Conservation (phyloP, 208 protist genomes). For the Leishmania turanica region DNA sequence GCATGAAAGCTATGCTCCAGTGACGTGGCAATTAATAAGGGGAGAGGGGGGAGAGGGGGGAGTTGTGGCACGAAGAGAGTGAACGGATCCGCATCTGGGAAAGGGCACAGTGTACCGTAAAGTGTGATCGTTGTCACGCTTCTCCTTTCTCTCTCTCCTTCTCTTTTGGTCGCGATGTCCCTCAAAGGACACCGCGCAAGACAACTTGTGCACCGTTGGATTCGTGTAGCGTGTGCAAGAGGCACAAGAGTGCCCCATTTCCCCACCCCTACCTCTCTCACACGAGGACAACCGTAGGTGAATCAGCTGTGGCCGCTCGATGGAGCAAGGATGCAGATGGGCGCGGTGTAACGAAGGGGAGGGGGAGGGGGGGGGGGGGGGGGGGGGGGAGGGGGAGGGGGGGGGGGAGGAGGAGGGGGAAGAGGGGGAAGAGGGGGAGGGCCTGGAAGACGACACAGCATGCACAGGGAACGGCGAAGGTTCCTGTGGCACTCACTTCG, state of each 20-base stretch:
- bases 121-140: not conserved
- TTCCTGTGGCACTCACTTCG: not conserved
- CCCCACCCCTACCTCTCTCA: not conserved
- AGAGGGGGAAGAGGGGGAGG: not conserved
- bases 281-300: not conserved
- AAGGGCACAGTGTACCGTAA: not conserved
- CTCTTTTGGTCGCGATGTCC: not conserved
- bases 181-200: not conserved
- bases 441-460: not conserved
- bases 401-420: too few relatives aligned
- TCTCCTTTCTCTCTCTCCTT: not conserved
- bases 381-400: not conserved
- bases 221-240: not conserved
- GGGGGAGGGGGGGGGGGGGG: not conserved
- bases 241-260: not conserved
- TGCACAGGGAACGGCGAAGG: not conserved
- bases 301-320: not conserved
- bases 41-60: not conserved
- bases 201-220: not conserved
- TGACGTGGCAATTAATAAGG: not conserved
- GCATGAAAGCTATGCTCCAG: not conserved
- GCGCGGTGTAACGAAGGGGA: not conserved
- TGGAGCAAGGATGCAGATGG: not conserved
- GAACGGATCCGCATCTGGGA: not conserved
- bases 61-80: not conserved